Conservation (phyloP, 73 alveolate genomes). For the Paramecium primaurelia region DNA sequence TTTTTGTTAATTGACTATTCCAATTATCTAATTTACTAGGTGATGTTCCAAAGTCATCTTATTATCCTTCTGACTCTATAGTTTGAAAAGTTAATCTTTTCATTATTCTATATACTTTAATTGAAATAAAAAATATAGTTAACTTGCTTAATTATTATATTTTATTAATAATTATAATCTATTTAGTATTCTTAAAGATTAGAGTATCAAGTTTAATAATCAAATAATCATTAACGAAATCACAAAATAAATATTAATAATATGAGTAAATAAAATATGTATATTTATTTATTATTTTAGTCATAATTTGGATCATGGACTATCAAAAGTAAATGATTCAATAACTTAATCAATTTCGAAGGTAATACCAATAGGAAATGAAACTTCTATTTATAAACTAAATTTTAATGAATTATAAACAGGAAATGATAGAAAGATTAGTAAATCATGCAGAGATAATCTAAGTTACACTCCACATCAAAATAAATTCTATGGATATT, state of each 20-base stretch:
- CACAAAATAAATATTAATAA: neutral
- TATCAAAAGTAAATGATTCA: neutral
- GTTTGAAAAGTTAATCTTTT: neutral
- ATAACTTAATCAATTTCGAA: neutral
- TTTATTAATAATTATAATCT: neutral
- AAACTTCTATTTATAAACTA: neutral
- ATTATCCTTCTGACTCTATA: neutral
- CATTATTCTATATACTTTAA: neutral
- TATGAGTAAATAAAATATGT: neutral
- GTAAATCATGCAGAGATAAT: neutral
- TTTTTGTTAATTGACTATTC: neutral
- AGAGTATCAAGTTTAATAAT: neutral
- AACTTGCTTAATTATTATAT: neutral
- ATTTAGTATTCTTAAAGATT: neutral
- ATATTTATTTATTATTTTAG: neutral
- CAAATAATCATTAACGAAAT: neutral
- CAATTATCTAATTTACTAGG: neutral
- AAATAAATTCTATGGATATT: neutral
- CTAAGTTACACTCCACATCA: neutral
- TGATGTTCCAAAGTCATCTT: neutral
- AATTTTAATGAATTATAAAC: neutral
- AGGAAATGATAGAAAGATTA: neutral
- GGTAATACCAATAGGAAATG: neutral
- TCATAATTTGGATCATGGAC: neutral
- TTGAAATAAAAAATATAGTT: neutral